A percentile compares a stretch with the other conserved stretches of the same genome.
These are phyloP conservation scores for Chloris gayana DNA, from an alignment of 176 grass and related monocot genomes.

Conservation along the genomic window DNA sequence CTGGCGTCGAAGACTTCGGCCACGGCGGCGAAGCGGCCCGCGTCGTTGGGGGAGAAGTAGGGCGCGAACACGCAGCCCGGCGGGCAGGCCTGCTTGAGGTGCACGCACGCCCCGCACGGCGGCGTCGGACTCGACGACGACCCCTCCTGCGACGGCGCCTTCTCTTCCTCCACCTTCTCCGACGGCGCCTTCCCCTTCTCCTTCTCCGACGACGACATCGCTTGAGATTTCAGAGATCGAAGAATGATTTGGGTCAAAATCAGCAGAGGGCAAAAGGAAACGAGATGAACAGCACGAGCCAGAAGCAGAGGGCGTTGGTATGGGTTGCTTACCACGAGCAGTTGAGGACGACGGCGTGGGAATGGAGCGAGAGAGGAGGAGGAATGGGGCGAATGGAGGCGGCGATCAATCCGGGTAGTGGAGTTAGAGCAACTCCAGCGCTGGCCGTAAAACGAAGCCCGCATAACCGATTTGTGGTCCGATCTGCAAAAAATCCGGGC, in stretches of 20 bases:
- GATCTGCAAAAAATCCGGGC: no score
- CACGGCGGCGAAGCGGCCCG: not conserved
- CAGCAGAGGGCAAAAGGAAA: not conserved
- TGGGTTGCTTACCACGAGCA: not conserved
- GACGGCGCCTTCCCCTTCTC: no score
- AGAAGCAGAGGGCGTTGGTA: no score
- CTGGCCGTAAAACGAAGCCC: no score
- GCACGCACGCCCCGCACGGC: constrained; percentile 11
- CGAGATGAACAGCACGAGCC: no score
- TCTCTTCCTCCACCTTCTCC: no score
- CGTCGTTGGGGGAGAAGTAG: constrained; percentile 66
- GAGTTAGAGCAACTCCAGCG: no score
- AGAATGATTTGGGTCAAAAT: not conserved
- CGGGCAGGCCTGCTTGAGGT: not conserved
- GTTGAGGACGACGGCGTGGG: not conserved
- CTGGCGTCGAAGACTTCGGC: not conserved
- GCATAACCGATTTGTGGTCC: no score
- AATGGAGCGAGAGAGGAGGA: not conserved
- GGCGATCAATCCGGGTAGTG: no score
- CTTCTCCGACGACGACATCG: not conserved
- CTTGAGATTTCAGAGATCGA: not conserved
- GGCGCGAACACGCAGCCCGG: constrained; percentile 85
- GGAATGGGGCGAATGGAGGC: no score
- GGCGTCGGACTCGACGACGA: no score
- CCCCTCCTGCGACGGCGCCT: no score